Percentiles rank a stretch among this genome's conserved stretches.
Conservation (phyloP, 208 protist species). For the Wallacemonas sp. region DNA sequence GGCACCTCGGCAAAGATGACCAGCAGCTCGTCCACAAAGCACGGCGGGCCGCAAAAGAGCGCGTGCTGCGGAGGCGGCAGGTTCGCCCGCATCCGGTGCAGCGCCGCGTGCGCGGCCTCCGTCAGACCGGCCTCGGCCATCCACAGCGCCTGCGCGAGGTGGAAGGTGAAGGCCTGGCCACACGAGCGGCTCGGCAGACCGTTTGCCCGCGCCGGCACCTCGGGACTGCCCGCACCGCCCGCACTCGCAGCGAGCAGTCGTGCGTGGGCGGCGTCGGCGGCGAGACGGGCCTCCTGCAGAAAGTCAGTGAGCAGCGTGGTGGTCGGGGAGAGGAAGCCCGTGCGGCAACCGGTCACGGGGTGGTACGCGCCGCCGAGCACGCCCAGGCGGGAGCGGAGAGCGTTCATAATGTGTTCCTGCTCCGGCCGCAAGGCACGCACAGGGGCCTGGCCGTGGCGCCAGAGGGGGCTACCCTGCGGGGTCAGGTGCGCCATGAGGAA, state of each 20-base stretch:
- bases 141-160: conserved; percentile 77
- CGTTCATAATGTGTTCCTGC: conserved; percentile 47
- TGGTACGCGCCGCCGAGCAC: conserved; percentile 68
- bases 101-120: conserved; percentile 29
- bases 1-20: conserved; percentile 38
- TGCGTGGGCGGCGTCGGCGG: conserved; percentile 31
- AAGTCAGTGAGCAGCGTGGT: conserved; percentile 69
- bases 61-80: conserved; percentile 34
- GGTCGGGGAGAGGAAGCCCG: conserved; percentile 63
- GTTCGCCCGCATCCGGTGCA: conserved; percentile 20
- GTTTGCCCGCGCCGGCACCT: conserved; percentile 14
- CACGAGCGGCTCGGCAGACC: conserved; percentile 44
- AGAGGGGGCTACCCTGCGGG: conserved; percentile 29
- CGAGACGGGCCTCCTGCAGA: conserved; percentile 43
- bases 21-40: conserved; percentile 51
- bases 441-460: not conserved
- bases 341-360: conserved; percentile 42
- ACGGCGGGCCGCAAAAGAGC: conserved; percentile 29
- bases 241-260: too few species aligned
- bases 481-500: conserved; percentile 63
- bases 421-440: conserved; percentile 32
- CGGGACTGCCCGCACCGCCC: not conserved
- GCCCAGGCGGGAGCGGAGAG: conserved; percentile 53
- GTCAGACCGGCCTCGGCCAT: conserved; percentile 59
- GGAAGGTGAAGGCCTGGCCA: conserved; percentile 46